Percentiles rank a stretch among this genome's conserved stretches.
Evolutionary conservation across 768 basidiomycete genomes (phyloP).

Genomic region (Punctularia strigosozonata): DNA sequence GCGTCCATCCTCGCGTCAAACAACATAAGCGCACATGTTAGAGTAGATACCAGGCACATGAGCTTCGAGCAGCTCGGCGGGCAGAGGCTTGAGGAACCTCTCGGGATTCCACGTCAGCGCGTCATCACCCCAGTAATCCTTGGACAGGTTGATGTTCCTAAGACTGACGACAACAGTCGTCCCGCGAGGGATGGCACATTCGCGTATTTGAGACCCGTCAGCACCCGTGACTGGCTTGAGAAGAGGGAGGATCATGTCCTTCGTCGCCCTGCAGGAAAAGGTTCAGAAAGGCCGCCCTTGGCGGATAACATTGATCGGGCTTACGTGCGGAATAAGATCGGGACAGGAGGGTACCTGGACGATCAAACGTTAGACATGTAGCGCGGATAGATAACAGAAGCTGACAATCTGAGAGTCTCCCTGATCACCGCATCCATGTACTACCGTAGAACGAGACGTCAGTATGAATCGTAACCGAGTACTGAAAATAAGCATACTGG

Average conservation of each 20-base stretch:
- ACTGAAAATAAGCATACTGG: too few relatives aligned
- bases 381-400: too few relatives aligned
- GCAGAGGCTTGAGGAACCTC: conserved; percentile 22
- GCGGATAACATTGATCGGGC: too few relatives aligned
- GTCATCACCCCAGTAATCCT: conserved; percentile 29
- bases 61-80: conserved; percentile 11
- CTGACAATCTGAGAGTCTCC: too few relatives aligned
- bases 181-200: conserved; percentile 16
- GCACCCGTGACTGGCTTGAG: conserved; percentile 17
- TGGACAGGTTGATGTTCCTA: conserved; percentile 21
- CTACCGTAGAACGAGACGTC: too few relatives aligned
- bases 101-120: conserved; percentile 31
- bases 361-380: too few relatives aligned
- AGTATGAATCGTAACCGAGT: too few relatives aligned
- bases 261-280: conserved; percentile 5
- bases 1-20: not conserved
- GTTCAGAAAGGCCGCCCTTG: too few relatives aligned
- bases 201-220: conserved; percentile 15
- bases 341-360: too few relatives aligned
- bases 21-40: conserved; percentile 11
- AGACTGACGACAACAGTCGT: conserved; percentile 15
- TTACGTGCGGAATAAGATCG: too few relatives aligned
- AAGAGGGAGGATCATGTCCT: conserved; percentile 18
- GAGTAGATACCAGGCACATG: conserved; percentile 22
- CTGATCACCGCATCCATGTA: too few relatives aligned